Base-by-base conservation (phyloP, 805 yeast species). In the Metschnikowia amazonensis region DNA sequence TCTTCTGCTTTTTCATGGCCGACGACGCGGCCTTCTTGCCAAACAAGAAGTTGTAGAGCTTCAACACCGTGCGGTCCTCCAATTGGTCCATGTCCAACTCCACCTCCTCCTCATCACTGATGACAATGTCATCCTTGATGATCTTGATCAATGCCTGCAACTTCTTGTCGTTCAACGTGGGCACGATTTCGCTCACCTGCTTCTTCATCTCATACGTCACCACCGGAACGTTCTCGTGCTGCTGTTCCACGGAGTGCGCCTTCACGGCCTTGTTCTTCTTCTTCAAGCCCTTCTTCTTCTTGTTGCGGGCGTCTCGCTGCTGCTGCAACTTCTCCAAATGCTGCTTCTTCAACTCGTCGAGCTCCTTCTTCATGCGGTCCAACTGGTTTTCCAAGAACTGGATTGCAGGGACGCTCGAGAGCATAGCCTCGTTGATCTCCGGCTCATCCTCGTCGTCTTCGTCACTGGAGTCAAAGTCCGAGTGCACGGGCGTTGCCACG, bases 131-230 rank as follows among this genome's bases (percentile, higher is more conserved):
- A 63, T 86, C 94, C 60, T 85, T 85, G 54, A 94, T 89, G 51
- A 94, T 89, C 42, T 85, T 80, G 50, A 92, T 77, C 28, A 89
- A 95, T 48, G 86, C 84, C 56, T 84, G 86, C 57, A 92, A 71
- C 69, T 87, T 88, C 65, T 84, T 81, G 53, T 89, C 95, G 36
- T 89, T 79, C 51, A 82, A 68, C 48, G 81, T 82, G 43, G 84
- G 82, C 62, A 94, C 90, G 55, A 82, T 82, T 60, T 89, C 97
- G 45, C 89, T 81, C 47, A 94, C 82, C 63, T 89, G 94, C 62
- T 88, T 87, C 77, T 94, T 94, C 98, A 92, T 92, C 60, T 90
- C 98, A 62, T 88, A 94, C 0, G 97, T 87, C 43, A 92, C 89
- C 44, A 63, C 65, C 10, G 72, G 70, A 43, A 56, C 62, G 47